Evolutionary conservation across 331 rosid species (phyloP).

Genomic region (Acacia concinna): DNA sequence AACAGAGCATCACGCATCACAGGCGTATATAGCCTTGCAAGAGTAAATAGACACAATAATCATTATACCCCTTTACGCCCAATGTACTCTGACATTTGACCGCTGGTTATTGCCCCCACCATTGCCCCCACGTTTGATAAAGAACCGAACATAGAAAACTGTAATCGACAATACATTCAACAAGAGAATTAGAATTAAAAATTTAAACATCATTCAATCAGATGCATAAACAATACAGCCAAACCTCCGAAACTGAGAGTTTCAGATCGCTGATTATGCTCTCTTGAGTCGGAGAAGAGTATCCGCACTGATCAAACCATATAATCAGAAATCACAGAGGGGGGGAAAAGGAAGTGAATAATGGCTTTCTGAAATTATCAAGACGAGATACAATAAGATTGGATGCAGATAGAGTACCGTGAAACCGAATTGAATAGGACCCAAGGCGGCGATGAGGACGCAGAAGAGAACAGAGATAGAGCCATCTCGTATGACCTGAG

Average conservation of each 20-base stretch:
- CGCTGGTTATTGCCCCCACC: constrained; percentile 85
- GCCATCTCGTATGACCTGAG: constrained; percentile 65
- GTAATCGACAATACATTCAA: constrained; percentile 22
- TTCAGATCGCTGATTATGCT: constrained; percentile 61
- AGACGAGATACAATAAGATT: neutral
- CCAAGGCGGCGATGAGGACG: constrained; percentile 81
- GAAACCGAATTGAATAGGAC: constrained; percentile 89
- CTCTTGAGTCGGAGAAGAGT: constrained; percentile 82
- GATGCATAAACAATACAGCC: neutral
- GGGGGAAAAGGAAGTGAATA: neutral
- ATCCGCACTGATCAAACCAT: constrained; percentile 53
- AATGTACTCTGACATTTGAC: constrained; percentile 74
- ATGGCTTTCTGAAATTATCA: neutral
- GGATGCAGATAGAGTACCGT: constrained; percentile 40
- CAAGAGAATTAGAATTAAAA: neutral
- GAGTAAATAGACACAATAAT: neutral
- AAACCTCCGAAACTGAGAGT: constrained; percentile 75
- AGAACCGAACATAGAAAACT: constrained; percentile 80
- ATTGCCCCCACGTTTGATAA: constrained; percentile 79
- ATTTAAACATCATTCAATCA: neutral
- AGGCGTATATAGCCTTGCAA: neutral
- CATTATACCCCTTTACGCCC: constrained; percentile 82
- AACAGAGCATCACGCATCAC: constrained; percentile 25
- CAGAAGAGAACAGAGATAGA: constrained; percentile 77
- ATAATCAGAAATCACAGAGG: neutral